Evolutionary conservation across 2,329 filamentous ascomycete species (phyloP).

Genomic region (Fonsecaea nubica): DNA sequence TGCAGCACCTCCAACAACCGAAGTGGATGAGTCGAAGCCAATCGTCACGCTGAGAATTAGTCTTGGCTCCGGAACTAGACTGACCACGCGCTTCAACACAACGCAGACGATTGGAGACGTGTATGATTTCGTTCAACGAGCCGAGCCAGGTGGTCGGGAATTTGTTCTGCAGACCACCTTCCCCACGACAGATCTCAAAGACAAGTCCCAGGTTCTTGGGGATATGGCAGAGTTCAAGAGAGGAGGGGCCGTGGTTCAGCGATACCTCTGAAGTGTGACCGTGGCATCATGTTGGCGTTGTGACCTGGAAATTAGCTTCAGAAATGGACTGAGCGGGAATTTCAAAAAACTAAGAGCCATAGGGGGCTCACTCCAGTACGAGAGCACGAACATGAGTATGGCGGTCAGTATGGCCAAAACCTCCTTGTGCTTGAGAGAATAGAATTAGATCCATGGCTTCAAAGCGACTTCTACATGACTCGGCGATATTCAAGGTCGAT

Average conservation of each 20-base stretch:
- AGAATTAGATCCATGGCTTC: constrained; percentile 10
- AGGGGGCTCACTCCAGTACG: neutral
- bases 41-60: constrained; percentile 67
- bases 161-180: constrained; percentile 72
- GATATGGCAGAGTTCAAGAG: constrained; percentile 59
- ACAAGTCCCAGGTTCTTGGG: constrained; percentile 56
- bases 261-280: constrained; percentile 43
- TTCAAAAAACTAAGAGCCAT: neutral
- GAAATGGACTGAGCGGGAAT: neutral
- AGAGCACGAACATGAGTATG: constrained; percentile 1
- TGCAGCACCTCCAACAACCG: constrained; percentile 48
- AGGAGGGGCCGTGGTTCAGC: constrained; percentile 59
- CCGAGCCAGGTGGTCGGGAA: constrained; percentile 59
- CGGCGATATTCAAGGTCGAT: neutral
- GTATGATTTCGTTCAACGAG: constrained; percentile 65
- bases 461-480: neutral
- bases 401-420: constrained; percentile 2
- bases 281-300: neutral
- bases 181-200: constrained; percentile 66
- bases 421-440: constrained; percentile 1
- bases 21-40: constrained; percentile 64
- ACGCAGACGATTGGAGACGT: constrained; percentile 70
- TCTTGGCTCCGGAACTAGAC: constrained; percentile 66
- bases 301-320: neutral
- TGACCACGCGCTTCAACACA: constrained; percentile 69